Evolutionary conservation across 2,329 filamentous ascomycete species (phyloP), one percentile per base, ranked within the genome.

Genomic region (Amauroascus niger): DNA sequence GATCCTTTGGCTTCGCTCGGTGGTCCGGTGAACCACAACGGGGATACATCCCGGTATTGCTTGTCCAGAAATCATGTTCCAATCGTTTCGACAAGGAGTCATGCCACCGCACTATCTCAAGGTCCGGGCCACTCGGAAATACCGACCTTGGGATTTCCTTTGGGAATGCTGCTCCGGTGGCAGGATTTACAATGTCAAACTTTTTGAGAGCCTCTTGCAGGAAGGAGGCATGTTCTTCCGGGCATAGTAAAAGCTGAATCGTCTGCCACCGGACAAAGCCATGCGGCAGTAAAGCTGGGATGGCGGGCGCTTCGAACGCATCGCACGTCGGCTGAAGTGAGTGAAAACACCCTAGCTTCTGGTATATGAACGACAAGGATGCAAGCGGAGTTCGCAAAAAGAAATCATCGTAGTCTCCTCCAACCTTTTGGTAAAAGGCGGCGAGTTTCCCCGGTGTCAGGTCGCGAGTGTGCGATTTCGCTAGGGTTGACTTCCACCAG

Each of bases 181-280:
- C 79, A 0, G 86, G 86, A 62, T 94, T 81, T 56, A 79, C 80
- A 55, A 97, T 77, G 33, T 81, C 77, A 79, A 89, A 96, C 58
- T 86, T 76, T 57, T 79, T 78, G 2, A 95, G 86, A 0, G 89
- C 88, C 63, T 81, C 83, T 63, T 93, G 88, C 22, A 98, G 69
- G 62, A 89, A 91, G 0, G 82, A 81, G 0, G 89, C 86, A 71
- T 97, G 90, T 62, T 94, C 87, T 61, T 93, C 85, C 0, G 93
- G 93, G 1, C 84, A 87, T 1, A 97, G 79, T 33, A 97, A 74
- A 20, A 95, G 79, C 71, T 97, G 88, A 53, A 97, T 86, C 0
- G 87, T 88, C 73, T 95, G 86, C 91, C 91, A 98, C 67, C 88
- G 83, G 41, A 91, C 87, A 68, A 95, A 98, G 39, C 93, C 93